Percentiles rank a stretch among this genome's conserved stretches.
Evolutionary conservation across 2,329 filamentous ascomycete genomes (phyloP).

Genomic region (Fusarium vanettenii): DNA sequence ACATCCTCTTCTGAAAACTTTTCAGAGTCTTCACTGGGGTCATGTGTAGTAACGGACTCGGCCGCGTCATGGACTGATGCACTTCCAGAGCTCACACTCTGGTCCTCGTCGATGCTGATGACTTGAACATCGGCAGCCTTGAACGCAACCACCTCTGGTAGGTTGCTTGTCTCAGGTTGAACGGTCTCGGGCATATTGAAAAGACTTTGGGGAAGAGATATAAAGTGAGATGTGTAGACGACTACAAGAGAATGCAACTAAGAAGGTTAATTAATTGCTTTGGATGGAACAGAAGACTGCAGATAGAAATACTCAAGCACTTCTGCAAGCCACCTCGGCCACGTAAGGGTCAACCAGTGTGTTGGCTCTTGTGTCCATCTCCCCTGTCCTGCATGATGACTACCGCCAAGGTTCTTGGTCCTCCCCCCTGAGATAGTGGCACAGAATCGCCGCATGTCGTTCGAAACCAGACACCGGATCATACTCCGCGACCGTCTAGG

Average conservation of each 20-base stretch:
- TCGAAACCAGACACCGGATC: not conserved
- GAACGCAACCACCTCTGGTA: not conserved
- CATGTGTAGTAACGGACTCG: not conserved
- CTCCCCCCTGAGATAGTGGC: not conserved
- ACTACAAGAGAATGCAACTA: not conserved
- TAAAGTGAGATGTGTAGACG: not conserved
- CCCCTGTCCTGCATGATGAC: not conserved
- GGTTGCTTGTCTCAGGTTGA: not conserved
- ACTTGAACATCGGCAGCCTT: not conserved
- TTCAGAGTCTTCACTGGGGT: not conserved
- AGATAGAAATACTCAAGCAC: not conserved
- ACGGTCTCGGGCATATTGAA: slow-evolving; percentile 4
- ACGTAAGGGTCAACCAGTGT: not conserved
- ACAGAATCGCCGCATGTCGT: not conserved
- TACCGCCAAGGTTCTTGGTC: not conserved
- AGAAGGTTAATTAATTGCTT: not conserved
- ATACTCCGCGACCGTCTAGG: not conserved
- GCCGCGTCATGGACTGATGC: not conserved
- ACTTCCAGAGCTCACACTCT: not conserved
- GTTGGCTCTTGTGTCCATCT: not conserved
- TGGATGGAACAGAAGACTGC: not conserved
- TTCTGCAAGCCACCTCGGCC: not conserved
- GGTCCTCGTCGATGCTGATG: not conserved
- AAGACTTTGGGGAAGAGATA: not conserved
- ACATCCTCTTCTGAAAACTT: slow-evolving; percentile 8